Evolutionary conservation across 768 basidiomycete genomes (phyloP).

Genomic region (Hypholoma fasciculare): DNA sequence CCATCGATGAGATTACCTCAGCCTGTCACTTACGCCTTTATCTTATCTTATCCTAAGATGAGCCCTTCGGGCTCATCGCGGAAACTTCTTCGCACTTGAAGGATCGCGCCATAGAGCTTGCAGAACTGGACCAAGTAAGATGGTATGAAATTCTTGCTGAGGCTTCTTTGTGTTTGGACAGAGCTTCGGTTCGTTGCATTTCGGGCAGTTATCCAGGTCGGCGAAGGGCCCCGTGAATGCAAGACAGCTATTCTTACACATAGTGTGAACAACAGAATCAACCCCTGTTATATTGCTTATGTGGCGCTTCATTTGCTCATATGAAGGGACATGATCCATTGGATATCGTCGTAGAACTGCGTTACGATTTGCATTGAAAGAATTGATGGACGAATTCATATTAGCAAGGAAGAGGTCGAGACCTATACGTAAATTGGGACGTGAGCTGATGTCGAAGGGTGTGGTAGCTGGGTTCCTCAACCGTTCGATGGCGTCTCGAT

Average conservation of each 20-base stretch:
- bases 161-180: slow-evolving; percentile 13
- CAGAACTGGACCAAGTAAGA: slow-evolving; percentile 19
- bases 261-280: slow-evolving; percentile 31
- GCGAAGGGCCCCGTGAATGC: slow-evolving; percentile 26
- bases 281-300: slow-evolving; percentile 32
- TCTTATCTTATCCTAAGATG: no score
- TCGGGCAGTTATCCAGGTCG: slow-evolving; percentile 2
- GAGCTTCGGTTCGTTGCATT: slow-evolving; percentile 9
- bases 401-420: slow-evolving; percentile 15
- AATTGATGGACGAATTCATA: slow-evolving; percentile 13
- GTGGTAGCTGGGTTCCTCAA: slow-evolving; percentile 22
- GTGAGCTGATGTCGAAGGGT: not conserved
- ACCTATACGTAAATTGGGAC: slow-evolving; percentile 16
- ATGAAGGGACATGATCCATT: slow-evolving; percentile 26
- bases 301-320: slow-evolving; percentile 21
- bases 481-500: slow-evolving; percentile 13
- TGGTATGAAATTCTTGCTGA: slow-evolving; percentile 16
- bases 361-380: slow-evolving; percentile 14
- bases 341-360: slow-evolving; percentile 18
- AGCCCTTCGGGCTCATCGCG: no score
- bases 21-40: no score
- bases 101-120: slow-evolving; percentile 22
- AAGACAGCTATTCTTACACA: slow-evolving; percentile 38
- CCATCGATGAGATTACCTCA: no score
- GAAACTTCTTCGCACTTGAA: not conserved